Base-by-base conservation (phyloP, 2,329 filamentous ascomycete species). In the Tolypocladium inflatum region DNA sequence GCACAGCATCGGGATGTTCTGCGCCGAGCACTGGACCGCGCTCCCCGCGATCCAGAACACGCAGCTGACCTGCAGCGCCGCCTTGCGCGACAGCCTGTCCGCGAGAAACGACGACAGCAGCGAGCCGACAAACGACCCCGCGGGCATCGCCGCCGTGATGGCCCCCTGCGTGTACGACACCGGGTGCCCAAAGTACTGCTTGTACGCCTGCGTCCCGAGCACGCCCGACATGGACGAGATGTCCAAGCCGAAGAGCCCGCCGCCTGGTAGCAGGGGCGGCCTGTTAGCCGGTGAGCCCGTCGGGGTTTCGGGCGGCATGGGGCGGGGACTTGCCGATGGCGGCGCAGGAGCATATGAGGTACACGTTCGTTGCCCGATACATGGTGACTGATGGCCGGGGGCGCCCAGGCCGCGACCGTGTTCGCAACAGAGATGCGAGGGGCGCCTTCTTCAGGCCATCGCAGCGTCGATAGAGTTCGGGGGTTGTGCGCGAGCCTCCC, bases 161-260 rank as follows among this genome's bases (percentile, higher is more conserved):
- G 80, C 86, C 51, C 86, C 87, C 71, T 90, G 87, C 0, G 79
- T 76, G 63, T 81, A 78, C 1, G 77, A 79, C 21, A 69, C 68
- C 3, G 80, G 80, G 57, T 89, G 80, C 64, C 84, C 76, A 73
- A 91, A 91, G 71, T 89, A 91, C 65, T 82, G 84, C 64, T 84
- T 84, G 70, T 91, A 91, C 53, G 85, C 81, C 58, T 84, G 72
- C 0, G 85, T 88, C 37, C 84, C 84, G 42, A 91, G 76, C 30
- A 85, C 82, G 52, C 82, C 83, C 42, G 82, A 85, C 87, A 91
- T 90, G 50, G 85, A 88, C 58, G 81, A 84, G 65, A 91, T 90
- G 73, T 91, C 89, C 68, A 91, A 91, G 64, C 89, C 89, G 66
- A 91, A 91, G 33, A 91, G 76, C 30, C 81, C 83, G 68, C 87